Evolutionary conservation across 2,329 filamentous ascomycete genomes (phyloP).

Genomic region (Ophiobolus disseminans): DNA sequence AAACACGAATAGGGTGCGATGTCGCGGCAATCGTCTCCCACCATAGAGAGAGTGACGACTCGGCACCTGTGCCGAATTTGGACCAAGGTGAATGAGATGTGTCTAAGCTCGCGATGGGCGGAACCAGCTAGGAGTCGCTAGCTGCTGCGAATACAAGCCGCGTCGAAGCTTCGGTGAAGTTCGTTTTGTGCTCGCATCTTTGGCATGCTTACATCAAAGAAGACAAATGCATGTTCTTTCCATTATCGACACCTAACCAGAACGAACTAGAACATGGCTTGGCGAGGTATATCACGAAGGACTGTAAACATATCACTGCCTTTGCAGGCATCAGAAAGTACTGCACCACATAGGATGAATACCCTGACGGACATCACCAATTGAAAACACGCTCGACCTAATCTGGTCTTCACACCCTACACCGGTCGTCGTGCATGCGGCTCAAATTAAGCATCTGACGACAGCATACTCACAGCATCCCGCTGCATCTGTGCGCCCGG

Average conservation of each 20-base stretch:
- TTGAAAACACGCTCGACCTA: slow-evolving; percentile 1
- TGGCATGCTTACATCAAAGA: slow-evolving; percentile 38
- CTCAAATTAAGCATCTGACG: slow-evolving; percentile 49
- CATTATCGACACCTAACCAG: slow-evolving; percentile 8
- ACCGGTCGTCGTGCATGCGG: slow-evolving; percentile 35
- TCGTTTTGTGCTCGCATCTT: slow-evolving; percentile 24
- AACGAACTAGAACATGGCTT: slow-evolving; percentile 15
- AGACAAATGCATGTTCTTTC: slow-evolving; percentile 25
- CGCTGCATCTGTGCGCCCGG: slow-evolving; percentile 24
- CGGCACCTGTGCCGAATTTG: slow-evolving; percentile 11
- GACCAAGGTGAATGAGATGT: slow-evolving; percentile 11
- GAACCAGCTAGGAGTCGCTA: slow-evolving; percentile 17
- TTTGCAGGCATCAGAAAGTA: neutral
- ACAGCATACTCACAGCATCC: slow-evolving; percentile 39
- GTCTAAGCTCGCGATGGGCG: slow-evolving; percentile 10
- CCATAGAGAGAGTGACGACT: slow-evolving; percentile 8
- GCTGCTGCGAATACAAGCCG: slow-evolving; percentile 15
- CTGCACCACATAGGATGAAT: neutral
- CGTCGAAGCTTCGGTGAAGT: slow-evolving; percentile 18
- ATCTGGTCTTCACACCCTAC: slow-evolving; percentile 13
- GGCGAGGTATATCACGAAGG: slow-evolving; percentile 18
- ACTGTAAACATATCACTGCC: neutral
- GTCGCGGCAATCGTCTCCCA: slow-evolving; percentile 19
- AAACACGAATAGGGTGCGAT: slow-evolving; percentile 14
- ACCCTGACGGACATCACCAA: neutral